Base-by-base conservation (phyloP, 306 rosid species). In the Gastrolobium villosum region DNA sequence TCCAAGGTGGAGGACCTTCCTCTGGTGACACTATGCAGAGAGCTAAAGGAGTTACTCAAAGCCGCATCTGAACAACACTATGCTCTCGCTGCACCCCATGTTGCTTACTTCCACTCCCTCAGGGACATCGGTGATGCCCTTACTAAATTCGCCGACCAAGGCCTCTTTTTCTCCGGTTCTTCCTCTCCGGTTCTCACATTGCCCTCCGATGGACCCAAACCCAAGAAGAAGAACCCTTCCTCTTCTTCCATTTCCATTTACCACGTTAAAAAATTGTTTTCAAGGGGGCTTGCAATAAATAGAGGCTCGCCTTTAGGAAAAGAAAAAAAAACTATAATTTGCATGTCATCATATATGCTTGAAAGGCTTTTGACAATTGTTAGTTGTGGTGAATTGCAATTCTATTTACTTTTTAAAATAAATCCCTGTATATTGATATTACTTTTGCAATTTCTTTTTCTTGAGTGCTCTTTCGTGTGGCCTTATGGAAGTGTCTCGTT, bases 41-140 rank as follows among this genome's bases (percentile, higher is more conserved):
- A 96, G 70, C 71, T 98, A 7, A 91, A 81, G 82, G 87, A 85
- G 10, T 83, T 84, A 3, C 81, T 96, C 43, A 93, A 84, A 85
- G 84, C 94, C 67, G 99, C 98, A 39, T 85, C 96, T 61, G 86
- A 93, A 1, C 88, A 88, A 32, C 93, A 97, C 43, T 96, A 90
- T 69, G 94, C 97, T 20, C 90, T 96, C 7, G 98, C 99, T 63
- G 97, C 94, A 1, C 93, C 99, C 37, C 99, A 96, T 82, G 74
- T 96, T 1, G 71, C 96, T 1, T 96, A 93, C 32, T 91, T 96
- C 74, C 96, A 84, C 62, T 93, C 99, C 7, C 94, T 96, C 20
- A 70, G 45, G 20, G 86, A 90, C 48, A 83, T 96, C 67, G 99
- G 99, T 28, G 90, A 86, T 59, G 93, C 96, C 2, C 92, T 96